Base-by-base conservation (phyloP, 2,329 filamentous ascomycete species). In the Harringtonia aguacate region DNA sequence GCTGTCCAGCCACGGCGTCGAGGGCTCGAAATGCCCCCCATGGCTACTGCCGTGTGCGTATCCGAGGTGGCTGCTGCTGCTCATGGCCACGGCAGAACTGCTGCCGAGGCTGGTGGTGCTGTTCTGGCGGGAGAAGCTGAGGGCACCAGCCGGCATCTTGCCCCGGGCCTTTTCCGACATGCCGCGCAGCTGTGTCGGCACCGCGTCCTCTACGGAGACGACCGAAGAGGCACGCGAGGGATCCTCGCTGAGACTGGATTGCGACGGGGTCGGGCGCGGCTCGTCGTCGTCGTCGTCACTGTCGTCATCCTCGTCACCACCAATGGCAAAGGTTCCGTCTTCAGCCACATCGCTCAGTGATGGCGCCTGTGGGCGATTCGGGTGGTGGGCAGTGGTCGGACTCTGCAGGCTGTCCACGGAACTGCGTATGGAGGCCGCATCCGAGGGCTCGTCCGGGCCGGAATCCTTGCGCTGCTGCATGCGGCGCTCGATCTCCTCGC, bases 81-180 rank as follows among this genome's bases (percentile, higher is more conserved):
- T 27, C 24, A 22, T 21, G 21, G 15, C 29, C 12, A 15, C 14
- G 3, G 43, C 46, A 13, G 80, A 75, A 55, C 81, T 70, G 53
- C 79, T 79, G 46, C 72, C 77, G 30, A 95, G 70, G 55, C 87
- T 95, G 1, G 85, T 85, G 24, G 81, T 86, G 61, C 88, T 94
- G 57, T 92, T 95, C 57, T 95, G 88, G 17, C 90, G 74, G 1
- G 89, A 95, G 59, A 95, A 95, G 2, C 77, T 77, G n/a, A 77
- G 75, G 40, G 82, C 72, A 1, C 86, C 84, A 13, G 85, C 87
- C 24, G 90, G 92, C 79, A 94, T 87, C 63, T 98, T 98, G 8
- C 92, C 92, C 40, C 92, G 74, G 15, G 92, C 92, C 61, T 97
- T 98, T 62, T 97, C 92, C 18, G 90, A 95, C 86, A 97, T 95